Base-by-base conservation (phyloP, 306 rosid genomes). In the Cucurbita pepo region DNA sequence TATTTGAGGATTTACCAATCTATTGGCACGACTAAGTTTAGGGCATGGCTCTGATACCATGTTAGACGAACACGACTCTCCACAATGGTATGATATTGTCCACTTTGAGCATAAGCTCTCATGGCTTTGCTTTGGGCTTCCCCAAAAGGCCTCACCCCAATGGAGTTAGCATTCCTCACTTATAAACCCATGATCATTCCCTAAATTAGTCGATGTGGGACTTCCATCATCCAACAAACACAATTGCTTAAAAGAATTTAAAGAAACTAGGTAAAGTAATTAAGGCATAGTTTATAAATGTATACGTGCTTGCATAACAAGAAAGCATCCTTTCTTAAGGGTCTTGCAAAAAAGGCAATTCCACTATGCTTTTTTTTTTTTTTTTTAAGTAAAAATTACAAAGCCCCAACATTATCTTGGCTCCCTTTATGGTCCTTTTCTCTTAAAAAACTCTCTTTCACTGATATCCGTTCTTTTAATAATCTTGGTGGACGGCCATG, bases 321-420 rank as follows among this genome's bases (percentile, higher is more conserved):
- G 78, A 67, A 19, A 61, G 13, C 48, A 4, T 8, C 44, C 43
- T 14, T 37, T 9, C n/a, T 3, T 3, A 15, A 38, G 53, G 57
- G 36, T 56, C 40, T 43, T 21, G 19, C 65, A 25, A 19, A 43
- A 57, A 73, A 65, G 55, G 60, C 45, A 64, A 43, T 38, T 48
- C 44, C 45, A 55, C 67, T 11, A 64, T 64, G 44, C 77, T n/a
- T 19, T 58, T 47, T 57, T 57, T 57, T n/a, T 19, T 58, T 47
- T 57, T 57, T 57, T 44, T 76, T 59, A 73, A 73, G 47, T 50
- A 83, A 78, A 80, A 76, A 75, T 72, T 69, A 79, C 66, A 71
- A 79, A 84, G 82, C 84, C 64, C 38, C 52, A 79, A 74, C 78
- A 78, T 73, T 75, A 65, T 44, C 71, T 0, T 72, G 76, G 55